phyloP scores from a whole-genome alignment of 1,139 yeast species.

The Pneumocystis carinii region DNA sequence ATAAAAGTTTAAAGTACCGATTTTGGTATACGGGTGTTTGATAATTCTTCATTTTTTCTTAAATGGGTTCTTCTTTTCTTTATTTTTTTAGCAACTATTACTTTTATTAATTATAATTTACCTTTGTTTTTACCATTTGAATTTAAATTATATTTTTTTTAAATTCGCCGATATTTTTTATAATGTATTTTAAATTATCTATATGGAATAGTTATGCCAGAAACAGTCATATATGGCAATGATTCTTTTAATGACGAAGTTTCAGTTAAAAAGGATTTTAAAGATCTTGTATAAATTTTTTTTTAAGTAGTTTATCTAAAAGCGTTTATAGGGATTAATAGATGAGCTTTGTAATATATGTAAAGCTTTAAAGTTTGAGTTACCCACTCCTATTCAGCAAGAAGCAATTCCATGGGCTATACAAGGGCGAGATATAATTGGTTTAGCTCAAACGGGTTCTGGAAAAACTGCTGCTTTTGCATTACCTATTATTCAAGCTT shows the following conservation, averaged over 20 bases:
- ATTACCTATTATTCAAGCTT: conserved; percentile 74
- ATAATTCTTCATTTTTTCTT: neutral
- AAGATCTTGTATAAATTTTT: neutral
- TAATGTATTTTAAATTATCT: neutral
- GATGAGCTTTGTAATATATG: conserved; percentile 65
- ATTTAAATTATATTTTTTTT: neutral
- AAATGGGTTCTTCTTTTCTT: neutral
- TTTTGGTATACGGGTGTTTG: neutral
- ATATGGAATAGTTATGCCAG: neutral
- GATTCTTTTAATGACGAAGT: neutral
- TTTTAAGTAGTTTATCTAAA: conserved; percentile 9
- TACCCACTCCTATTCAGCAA: conserved; percentile 89
- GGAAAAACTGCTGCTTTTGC: conserved; percentile 98
- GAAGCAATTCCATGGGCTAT: conserved; percentile 86
- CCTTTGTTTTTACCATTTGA: neutral
- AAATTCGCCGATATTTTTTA: neutral
- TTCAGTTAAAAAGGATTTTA: neutral
- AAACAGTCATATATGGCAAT: neutral
- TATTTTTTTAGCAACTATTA: neutral
- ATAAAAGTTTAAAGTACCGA: conserved; percentile 24
- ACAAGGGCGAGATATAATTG: conserved; percentile 89
- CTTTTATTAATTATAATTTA: neutral
- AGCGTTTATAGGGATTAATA: conserved; percentile 45
- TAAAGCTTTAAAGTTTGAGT: conserved; percentile 58
- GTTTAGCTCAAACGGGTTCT: conserved; percentile 97